Base-by-base conservation (phyloP, 129 eudicot species). In the Centrapalus pauciflorus region DNA sequence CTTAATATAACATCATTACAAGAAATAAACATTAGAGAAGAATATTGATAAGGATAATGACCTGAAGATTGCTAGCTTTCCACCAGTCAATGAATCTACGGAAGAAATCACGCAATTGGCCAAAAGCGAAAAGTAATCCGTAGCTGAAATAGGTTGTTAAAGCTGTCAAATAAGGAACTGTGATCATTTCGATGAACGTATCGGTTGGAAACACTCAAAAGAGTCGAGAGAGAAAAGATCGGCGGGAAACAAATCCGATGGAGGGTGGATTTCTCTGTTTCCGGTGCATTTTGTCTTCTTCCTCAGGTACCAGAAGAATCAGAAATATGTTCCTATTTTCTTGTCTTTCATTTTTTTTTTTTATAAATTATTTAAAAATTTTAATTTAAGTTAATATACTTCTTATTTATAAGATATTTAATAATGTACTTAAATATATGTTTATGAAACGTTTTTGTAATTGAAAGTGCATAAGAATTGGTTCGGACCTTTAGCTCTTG, bases 61-160 rank as follows among this genome's bases (percentile, higher is more conserved):
- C 93, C 88, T 85, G 86, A 55, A 85, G 85, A 60, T 56, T 77
- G 65, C 73, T 80, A 6, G 80, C 60, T 11, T 63, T 64, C 82
- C 89, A 80, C 95, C 95, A 83, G 61, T 83, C 95, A 23, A 80
- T 7, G 29, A 69, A 49, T 26, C 61, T 75, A 24, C 95, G 80
- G 75, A 87, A 87, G 57, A 87, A 87, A 71, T 87, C 95, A 62
- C 95, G 89, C 28, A 83, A 61, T 50, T 87, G 95, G 26, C 95
- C 95, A 11, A 87, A 87, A 19, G 84, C 95, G 66, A 87, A 87
- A 35, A 87, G 84, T 23, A 87, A 71, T 66, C 87, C 89, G 57
- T 87, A 87, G 82, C 95, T 87, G 79, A 87, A 77, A 67, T 75
- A 87, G 21, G 95, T 87, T 32, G 95, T 65, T 64, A 83, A 75